A percentile compares a stretch with the other conserved stretches of the same genome.
Conservation (phyloP, 257 asterid genomes). For the Marsdenia floribunda region DNA sequence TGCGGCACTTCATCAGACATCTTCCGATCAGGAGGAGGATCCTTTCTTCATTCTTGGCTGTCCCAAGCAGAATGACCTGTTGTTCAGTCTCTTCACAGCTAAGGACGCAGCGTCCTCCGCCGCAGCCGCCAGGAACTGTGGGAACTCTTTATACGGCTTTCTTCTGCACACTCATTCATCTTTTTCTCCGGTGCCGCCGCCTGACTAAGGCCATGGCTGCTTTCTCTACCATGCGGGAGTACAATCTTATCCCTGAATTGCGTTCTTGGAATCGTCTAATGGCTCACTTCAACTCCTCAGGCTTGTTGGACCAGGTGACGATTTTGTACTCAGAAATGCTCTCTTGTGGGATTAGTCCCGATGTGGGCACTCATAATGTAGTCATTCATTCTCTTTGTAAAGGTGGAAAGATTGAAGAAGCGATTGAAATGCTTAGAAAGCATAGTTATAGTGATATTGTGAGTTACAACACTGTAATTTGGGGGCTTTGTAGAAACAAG, state of each 20-base stretch:
- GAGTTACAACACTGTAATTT: constrained; percentile 78
- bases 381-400: constrained; percentile 64
- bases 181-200: constrained; percentile 75
- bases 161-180: constrained; percentile 78
- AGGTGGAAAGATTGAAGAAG: constrained; percentile 48
- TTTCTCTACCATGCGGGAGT: constrained; percentile 62
- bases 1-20: constrained; percentile 23
- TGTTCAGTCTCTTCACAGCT: constrained; percentile 11
- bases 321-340: constrained; percentile 58
- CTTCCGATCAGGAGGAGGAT: neutral
- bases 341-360: constrained; percentile 41
- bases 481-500: constrained; percentile 76
- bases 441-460: constrained; percentile 49
- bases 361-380: constrained; percentile 59
- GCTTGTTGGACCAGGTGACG: constrained; percentile 63
- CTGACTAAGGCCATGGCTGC: constrained; percentile 56
- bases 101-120: constrained; percentile 18
- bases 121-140: constrained; percentile 18
- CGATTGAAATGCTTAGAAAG: constrained; percentile 47
- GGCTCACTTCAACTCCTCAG: constrained; percentile 62
- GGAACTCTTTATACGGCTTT: constrained; percentile 47
- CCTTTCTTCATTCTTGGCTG: neutral
- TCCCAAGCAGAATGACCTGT: constrained; percentile 2
- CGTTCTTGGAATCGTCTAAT: constrained; percentile 56
- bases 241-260: constrained; percentile 44